Evolutionary conservation across 208 protist species (phyloP).

Genomic region (Trypanosoma conorhini): DNA sequence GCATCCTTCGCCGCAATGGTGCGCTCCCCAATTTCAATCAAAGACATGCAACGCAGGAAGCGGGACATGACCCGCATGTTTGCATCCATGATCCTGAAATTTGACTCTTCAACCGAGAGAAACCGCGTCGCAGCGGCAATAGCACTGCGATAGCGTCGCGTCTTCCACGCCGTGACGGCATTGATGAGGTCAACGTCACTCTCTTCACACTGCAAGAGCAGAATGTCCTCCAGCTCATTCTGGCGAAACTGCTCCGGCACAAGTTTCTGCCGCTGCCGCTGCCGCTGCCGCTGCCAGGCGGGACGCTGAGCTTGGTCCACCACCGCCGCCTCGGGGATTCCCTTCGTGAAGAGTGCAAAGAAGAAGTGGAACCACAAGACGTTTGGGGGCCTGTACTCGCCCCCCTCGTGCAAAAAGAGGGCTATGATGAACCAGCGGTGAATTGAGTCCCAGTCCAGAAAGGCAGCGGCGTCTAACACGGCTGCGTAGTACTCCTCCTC

Average conservation of each 20-base stretch:
- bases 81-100: not conserved
- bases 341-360: constrained; percentile 32
- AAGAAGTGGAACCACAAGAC: constrained; percentile 72
- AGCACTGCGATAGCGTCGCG: constrained; percentile 57
- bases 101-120: constrained; percentile 12
- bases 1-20: constrained; percentile 59
- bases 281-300: not conserved
- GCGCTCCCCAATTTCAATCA: constrained; percentile 58
- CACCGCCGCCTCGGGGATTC: not conserved
- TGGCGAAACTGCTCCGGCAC: constrained; percentile 11
- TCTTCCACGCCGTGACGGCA: constrained; percentile 52
- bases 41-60: constrained; percentile 51
- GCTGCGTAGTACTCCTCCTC: constrained; percentile 31
- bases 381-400: constrained; percentile 38
- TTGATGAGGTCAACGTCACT: constrained; percentile 62
- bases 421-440: constrained; percentile 71
- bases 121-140: constrained; percentile 34
- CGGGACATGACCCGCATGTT: constrained; percentile 28
- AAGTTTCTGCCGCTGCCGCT: not conserved
- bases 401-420: constrained; percentile 38
- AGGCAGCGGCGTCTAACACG: constrained; percentile 40
- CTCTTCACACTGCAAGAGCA: constrained; percentile 53
- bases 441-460: constrained; percentile 44
- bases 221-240: constrained; percentile 39
- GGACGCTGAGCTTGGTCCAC: no score